A percentile compares a stretch with the other conserved stretches of the same genome.
Conservation (phyloP, 345 rosid species). For the Alliaria petiolata region DNA sequence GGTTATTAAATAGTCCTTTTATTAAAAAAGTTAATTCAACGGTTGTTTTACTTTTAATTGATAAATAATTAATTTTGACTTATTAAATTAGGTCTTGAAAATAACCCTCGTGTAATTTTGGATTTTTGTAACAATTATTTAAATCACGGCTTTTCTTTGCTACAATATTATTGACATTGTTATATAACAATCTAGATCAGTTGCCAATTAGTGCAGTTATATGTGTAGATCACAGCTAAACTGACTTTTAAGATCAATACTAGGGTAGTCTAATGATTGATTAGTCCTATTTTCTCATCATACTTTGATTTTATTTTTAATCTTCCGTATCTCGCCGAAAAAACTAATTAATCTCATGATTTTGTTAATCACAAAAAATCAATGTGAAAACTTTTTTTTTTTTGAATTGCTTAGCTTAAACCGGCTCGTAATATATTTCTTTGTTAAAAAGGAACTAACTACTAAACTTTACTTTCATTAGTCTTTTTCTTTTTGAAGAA, state of each 20-base stretch:
- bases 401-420: slow-evolving; percentile 3
- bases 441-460: not conserved
- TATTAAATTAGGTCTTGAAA: not conserved
- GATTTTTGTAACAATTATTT: not conserved
- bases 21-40: not conserved
- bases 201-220: not conserved
- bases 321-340: not conserved
- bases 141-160: not conserved
- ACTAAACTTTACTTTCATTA: not conserved
- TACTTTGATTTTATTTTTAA: not conserved
- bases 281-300: not conserved
- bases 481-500: not conserved
- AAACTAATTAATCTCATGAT: not conserved
- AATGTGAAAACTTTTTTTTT: slow-evolving; percentile 4
- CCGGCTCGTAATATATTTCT: slow-evolving; percentile 2
- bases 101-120: not conserved
- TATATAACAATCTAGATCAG: not conserved
- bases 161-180: not conserved
- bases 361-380: not conserved
- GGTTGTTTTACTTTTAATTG: not conserved
- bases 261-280: not conserved
- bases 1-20: not conserved
- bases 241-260: not conserved
- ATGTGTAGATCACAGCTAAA: not conserved
- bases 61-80: not conserved